Conservation (phyloP, 257 asterid genomes). For the Solanum sparsipilum region DNA sequence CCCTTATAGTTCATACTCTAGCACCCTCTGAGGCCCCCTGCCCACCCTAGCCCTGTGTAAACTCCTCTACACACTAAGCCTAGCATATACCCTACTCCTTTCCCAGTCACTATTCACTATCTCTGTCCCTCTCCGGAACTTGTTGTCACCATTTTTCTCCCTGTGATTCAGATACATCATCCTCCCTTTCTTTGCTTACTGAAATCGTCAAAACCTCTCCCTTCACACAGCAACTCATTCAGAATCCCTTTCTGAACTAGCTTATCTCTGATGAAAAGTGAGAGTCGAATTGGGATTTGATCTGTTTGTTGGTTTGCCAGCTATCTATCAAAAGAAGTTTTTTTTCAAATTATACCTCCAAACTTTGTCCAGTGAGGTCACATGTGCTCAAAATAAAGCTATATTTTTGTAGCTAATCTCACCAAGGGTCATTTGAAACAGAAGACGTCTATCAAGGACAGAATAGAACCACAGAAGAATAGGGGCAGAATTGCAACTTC, state of each 20-base stretch:
- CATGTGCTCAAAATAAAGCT: background rate
- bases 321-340: background rate
- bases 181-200: background rate
- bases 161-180: background rate
- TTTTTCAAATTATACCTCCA: background rate
- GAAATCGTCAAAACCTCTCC: background rate
- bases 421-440: background rate
- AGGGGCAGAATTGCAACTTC: background rate
- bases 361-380: background rate
- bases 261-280: background rate
- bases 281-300: background rate
- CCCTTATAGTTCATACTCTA: background rate
- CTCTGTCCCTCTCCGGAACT: background rate
- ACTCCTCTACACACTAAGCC: background rate
- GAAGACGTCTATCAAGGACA: background rate
- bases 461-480: background rate
- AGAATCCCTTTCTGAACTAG: background rate
- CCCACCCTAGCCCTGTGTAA: background rate
- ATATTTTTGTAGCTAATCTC: background rate
- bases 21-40: background rate
- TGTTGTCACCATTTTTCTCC: background rate
- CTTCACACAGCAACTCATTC: background rate
- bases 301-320: background rate
- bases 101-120: background rate
- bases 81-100: background rate